Percentiles rank a stretch among this genome's conserved stretches.
Conservation (phyloP, 805 yeast species). For the Saturnispora mendoncae region DNA sequence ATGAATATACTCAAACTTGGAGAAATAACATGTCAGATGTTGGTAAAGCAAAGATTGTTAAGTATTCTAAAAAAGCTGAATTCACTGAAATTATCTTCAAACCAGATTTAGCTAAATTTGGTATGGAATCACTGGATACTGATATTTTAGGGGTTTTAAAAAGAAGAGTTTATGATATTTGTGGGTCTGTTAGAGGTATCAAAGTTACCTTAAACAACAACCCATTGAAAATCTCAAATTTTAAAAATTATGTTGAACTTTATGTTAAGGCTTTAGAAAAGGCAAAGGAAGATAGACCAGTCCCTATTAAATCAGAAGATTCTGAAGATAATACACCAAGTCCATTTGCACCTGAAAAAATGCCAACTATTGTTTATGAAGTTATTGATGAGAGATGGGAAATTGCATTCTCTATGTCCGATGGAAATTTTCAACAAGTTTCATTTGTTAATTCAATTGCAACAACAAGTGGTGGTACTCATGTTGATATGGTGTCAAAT, state of each 20-base stretch:
- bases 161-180: conserved; percentile 91
- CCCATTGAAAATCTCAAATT: conserved; percentile 57
- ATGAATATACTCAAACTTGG: conserved; percentile 78
- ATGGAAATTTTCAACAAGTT: conserved; percentile 83
- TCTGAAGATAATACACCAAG: conserved; percentile 9
- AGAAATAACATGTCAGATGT: conserved; percentile 73
- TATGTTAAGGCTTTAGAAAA: conserved; percentile 70
- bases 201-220: conserved; percentile 71
- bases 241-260: conserved; percentile 83
- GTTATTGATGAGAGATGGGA: conserved; percentile 88
- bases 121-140: conserved; percentile 75
- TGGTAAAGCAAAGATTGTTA: conserved; percentile 64
- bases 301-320: conserved; percentile 11
- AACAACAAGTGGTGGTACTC: conserved; percentile 95
- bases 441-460: conserved; percentile 97
- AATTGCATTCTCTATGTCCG: conserved; percentile 88
- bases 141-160: conserved; percentile 78
- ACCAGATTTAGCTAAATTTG: conserved; percentile 80
- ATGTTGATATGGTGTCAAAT: conserved; percentile 78
- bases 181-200: conserved; percentile 85
- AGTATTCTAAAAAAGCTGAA: conserved; percentile 52
- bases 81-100: conserved; percentile 80
- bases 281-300: conserved; percentile 30
- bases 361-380: conserved; percentile 62
- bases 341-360: conserved; percentile 29